A percentile compares a stretch with the other conserved stretches of the same genome.
Conservation (phyloP, 805 yeast genomes). For the Yamadazyma insecticola region DNA sequence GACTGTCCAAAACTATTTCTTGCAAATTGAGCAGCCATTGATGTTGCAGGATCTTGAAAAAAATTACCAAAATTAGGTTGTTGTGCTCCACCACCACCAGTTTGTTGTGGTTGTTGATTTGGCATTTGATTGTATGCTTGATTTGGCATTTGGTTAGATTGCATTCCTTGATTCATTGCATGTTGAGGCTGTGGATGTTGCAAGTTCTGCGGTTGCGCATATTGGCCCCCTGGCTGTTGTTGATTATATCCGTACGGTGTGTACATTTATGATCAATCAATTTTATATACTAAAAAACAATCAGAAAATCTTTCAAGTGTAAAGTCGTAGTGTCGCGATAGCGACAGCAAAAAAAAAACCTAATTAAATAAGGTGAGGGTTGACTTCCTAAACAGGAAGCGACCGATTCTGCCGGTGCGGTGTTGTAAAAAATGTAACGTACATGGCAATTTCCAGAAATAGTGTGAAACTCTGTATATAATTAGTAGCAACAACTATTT, state of each 20-base stretch:
- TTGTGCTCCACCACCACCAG: conserved; percentile 9
- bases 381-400: too few species aligned
- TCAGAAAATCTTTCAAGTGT: too few species aligned
- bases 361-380: too few species aligned
- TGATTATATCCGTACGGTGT: conserved; percentile 32
- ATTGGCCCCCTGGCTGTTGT: conserved; percentile 5
- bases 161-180: conserved; percentile 16
- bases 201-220: conserved; percentile 10
- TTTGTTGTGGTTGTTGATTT: conserved; percentile 16
- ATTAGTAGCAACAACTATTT: too few species aligned
- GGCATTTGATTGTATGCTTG: conserved; percentile 19
- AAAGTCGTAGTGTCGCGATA: too few species aligned
- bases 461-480: too few species aligned
- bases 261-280: conserved; percentile 35
- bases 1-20: conserved; percentile 80
- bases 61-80: conserved; percentile 30
- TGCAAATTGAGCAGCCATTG: conserved; percentile 85
- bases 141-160: conserved; percentile 35
- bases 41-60: conserved; percentile 74
- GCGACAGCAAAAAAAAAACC: too few species aligned
- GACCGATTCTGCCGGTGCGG: too few species aligned
- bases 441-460: too few species aligned
- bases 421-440: too few species aligned
- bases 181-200: conserved; percentile 32
- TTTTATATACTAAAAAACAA: too few species aligned